Base-by-base conservation (phyloP, 1,284 basidiomycete species). In the Sphagnurus paluster region DNA sequence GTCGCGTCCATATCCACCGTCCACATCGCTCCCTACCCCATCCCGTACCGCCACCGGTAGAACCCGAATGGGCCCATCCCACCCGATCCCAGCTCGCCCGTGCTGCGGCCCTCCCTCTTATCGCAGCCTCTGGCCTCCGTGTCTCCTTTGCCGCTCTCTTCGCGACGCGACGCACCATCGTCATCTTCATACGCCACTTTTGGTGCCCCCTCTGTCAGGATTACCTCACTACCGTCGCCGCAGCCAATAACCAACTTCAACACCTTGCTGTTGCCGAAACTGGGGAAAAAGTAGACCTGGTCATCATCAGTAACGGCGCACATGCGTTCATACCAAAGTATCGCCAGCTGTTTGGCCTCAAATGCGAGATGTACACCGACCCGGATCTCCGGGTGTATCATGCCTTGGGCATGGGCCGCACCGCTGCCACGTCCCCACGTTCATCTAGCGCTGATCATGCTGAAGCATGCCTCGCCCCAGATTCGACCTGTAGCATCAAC, bases 181-280 rank as follows among this genome's bases (percentile, higher is more conserved):
- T 93, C 42, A 62, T 86, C 37, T 89, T 90, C 66, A 78, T 89
- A 53, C 72, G 87, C 32, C 85, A 89, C 63, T 88, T 90, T 62
- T 85, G 82, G 82, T 93, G 90, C 57, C 83, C 87, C 2, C 68
- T 83, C 24, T 91, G 89, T 63, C 89, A 92, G 60, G 89, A 93
- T 60, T 96, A 94, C 64, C 81, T 93, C 72, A 75, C 80, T 43
- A 82, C 82, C 25, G 72, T 93, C 8, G 75, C 74, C 35, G 71
- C 71, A 70, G 29, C 74, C 76, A 11, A 73, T 75, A 19, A 65
- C 79, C 44, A 78, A 76, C 45, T 39, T 41, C 41, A 7, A 33
- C 30, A 9, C 30, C n/a, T n/a, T n/a, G n/a, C n/a, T n/a, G n/a
- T 29, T 39, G 9, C 32, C 30, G 17, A 49, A 25, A 17, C 40